Base-by-base conservation (phyloP, 345 rosid genomes). In the Mallotus nudiflorus region DNA sequence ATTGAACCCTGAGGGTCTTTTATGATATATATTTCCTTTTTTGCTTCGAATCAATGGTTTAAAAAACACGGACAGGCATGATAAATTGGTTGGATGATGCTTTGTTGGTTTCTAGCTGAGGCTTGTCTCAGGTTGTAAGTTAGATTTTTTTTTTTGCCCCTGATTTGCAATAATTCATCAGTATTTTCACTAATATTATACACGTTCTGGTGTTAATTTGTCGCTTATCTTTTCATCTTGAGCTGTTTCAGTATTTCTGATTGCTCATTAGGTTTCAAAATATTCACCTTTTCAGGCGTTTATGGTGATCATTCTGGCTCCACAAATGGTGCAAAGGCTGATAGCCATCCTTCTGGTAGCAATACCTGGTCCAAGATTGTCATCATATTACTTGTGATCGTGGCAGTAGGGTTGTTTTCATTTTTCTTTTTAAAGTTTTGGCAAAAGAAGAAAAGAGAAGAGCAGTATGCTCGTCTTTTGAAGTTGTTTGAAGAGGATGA, bases 401-500 rank as follows among this genome's bases (percentile, higher is more conserved):
- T 71, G 72, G 87, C 81, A 16, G 75, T 88, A 44, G 89, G 73
- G 11, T 69, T 84, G 76, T 81, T 91, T 76, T 82, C 86, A 2
- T 82, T 89, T 74, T 79, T 86, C 77, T 85, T 96, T 29, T 89
- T 80, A 87, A 92, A 92, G 85, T 70, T 90, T 18, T 92, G 97
- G 97, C 96, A 92, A 73, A 95, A 84, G 91, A 96, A 92, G 92
- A 96, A 92, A 82, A 81, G 98, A 76, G 96, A 92, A 9, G 97
- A 92, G 83, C 99, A 92, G 76, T 91, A 91, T 73, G 99, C 99
- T 40, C 88, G 94, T 24, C 93, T 96, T 25, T 75, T 92, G 73
- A 96, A 92, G 81, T 81, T 96, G 80, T 96, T 95, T 62, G 99
- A 95, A 84, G 99, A 95, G 82, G 99, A 92, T 72, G 96, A 89